A percentile compares a stretch with the other conserved stretches of the same genome.
phyloP scores from a whole-genome alignment of 2,329 filamentous ascomycete genomes.

The Setomelanomma holmii region DNA sequence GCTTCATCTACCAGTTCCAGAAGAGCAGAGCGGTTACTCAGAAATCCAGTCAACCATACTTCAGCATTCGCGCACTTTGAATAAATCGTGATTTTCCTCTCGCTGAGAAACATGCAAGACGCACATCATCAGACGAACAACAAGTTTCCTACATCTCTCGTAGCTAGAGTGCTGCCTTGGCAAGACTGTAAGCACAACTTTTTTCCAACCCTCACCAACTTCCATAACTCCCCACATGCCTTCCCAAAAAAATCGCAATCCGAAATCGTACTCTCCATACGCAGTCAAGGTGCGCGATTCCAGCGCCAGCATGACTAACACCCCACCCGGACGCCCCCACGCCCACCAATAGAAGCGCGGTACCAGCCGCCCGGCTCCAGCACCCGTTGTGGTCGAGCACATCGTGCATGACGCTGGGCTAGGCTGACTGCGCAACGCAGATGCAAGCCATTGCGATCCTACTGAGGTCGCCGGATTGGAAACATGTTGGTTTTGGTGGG shows the following conservation, averaged over 20 bases:
- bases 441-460: not conserved
- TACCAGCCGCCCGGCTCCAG: constrained; percentile 8
- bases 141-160: too few species aligned
- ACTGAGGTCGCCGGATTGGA: not conserved
- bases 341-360: not conserved
- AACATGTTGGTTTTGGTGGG: not conserved
- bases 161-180: too few species aligned
- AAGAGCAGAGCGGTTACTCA: too few species aligned
- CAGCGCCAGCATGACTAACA: not conserved
- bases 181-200: too few species aligned
- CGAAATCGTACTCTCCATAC: not conserved
- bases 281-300: too few species aligned
- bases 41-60: too few species aligned
- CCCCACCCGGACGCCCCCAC: not conserved
- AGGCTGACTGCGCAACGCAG: not conserved
- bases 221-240: not conserved
- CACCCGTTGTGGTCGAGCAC: not conserved
- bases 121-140: too few species aligned
- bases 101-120: too few species aligned
- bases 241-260: not conserved
- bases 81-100: too few species aligned
- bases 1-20: too few species aligned
- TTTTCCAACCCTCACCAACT: too few species aligned
- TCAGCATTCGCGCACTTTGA: too few species aligned
- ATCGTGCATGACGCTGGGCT: constrained; percentile 1